Conservation (phyloP, 1,139 yeast species). For the Yamadazyma dendronema region DNA sequence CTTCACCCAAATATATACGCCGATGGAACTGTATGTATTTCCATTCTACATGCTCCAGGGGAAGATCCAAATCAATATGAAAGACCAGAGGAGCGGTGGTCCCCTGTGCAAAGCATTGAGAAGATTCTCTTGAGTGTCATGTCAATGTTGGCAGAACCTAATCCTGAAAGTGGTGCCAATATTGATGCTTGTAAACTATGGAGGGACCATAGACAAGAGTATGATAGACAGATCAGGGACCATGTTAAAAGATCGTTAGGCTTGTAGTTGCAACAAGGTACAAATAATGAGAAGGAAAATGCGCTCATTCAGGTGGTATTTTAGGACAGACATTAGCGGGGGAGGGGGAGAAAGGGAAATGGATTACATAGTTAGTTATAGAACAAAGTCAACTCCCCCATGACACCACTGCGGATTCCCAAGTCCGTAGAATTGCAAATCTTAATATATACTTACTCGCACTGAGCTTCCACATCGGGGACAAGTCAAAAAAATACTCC, state of each 20-base stretch:
- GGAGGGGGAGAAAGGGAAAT: too few species aligned
- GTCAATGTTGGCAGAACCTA: slow-evolving; percentile 97
- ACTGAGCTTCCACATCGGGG: too few species aligned
- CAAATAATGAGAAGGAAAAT: too few species aligned
- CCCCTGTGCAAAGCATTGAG: slow-evolving; percentile 95
- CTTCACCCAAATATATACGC: slow-evolving; percentile 91
- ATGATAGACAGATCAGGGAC: slow-evolving; percentile 58
- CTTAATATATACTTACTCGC: too few species aligned
- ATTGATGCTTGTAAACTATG: slow-evolving; percentile 95
- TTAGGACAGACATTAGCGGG: too few species aligned
- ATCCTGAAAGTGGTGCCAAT: slow-evolving; percentile 94
- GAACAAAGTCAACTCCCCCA: too few species aligned
- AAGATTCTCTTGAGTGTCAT: slow-evolving; percentile 88
- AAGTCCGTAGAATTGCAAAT: too few species aligned
- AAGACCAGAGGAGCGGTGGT: slow-evolving; percentile 94
- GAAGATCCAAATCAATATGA: slow-evolving; percentile 97
- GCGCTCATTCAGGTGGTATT: too few species aligned
- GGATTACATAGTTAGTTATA: too few species aligned
- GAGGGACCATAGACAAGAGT: slow-evolving; percentile 78
- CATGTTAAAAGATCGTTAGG: slow-evolving; percentile 72
- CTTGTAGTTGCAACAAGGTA: slow-evolving; percentile 26
- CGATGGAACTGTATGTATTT: slow-evolving; percentile 94
- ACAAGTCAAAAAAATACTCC: too few species aligned
- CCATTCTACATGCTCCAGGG: slow-evolving; percentile 93
- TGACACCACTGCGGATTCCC: too few species aligned